Evolutionary conservation across 139 green algal genomes (phyloP), one percentile per base, ranked within the genome.

Genomic region (Astrephomene gubernaculifera): DNA sequence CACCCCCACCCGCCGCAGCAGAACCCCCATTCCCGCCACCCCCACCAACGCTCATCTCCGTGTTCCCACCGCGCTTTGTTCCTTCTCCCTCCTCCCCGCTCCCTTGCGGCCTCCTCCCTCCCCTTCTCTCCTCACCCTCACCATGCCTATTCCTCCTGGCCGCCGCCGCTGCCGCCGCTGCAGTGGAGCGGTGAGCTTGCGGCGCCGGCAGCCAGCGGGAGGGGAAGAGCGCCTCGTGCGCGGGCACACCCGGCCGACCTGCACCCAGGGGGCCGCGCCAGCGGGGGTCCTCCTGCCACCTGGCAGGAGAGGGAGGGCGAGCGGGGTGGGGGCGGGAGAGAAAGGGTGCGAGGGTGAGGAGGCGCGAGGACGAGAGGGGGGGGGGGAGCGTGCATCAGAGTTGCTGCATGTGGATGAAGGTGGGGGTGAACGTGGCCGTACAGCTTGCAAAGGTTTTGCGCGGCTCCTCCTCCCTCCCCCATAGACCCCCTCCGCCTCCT

Each of bases 251-350:
- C 8, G 71, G 57, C 64, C 75, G 86, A 60, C 89, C 92, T 36
- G 87, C 94, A 12, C 95, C 95, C 31, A 74, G 43, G 24, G 87
- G 64, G 0, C 87, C 74, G 35, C 87, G 82, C 95, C 95, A 98
- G 1, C 87, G 71, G 2, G 90, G 89, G 86, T 98, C 95, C 86
- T 98, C 94, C 14, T 85, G 80, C 95, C 95, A 98, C 22, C 57
- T 49, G 57, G 68, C 83, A 43, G n/a, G n/a, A n/a, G n/a, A n/a
- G n/a, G n/a, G n/a, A n/a, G n/a, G n/a, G n/a, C n/a, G n/a, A n/a
- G n/a, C n/a, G n/a, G n/a, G n/a, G n/a, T 87, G 2, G 10, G 43
- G 43, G 27, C 3, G 29, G 43, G 5, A 2, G 5, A 24, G 6
- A 27, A 9, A 29, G 43, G 8, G 8, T 19, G 5, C 17, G 5